phyloP scores from a whole-genome alignment of 108 stramenopile species.

The Skeletonema grethae region DNA sequence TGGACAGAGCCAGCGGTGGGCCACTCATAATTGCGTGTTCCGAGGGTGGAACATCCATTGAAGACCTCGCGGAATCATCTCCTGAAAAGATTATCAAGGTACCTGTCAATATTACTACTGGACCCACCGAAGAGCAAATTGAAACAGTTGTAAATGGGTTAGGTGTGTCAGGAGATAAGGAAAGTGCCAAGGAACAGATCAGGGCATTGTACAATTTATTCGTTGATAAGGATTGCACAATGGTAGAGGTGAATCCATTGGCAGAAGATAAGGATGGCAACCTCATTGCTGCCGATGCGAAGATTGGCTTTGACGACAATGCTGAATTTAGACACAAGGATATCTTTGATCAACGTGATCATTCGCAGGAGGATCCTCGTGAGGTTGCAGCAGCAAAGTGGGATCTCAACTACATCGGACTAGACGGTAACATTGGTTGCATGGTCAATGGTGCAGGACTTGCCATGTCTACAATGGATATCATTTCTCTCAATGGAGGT shows the following conservation, averaged over 20 bases:
- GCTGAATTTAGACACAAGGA: conserved; percentile 83
- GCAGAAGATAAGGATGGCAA: conserved; percentile 74
- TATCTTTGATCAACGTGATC: conserved; percentile 78
- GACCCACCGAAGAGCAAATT: conserved; percentile 69
- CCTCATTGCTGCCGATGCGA: conserved; percentile 87
- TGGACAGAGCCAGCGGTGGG: conserved; percentile 84
- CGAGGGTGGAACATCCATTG: conserved; percentile 83
- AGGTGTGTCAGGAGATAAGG: conserved; percentile 55
- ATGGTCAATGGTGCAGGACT: conserved; percentile 98
- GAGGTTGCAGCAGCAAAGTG: conserved; percentile 83
- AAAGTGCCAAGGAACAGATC: conserved; percentile 52
- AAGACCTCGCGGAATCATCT: conserved; percentile 79
- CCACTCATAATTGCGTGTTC: conserved; percentile 81
- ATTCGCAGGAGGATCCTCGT: conserved; percentile 85
- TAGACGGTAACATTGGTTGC: conserved; percentile 96
- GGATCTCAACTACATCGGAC: conserved; percentile 97
- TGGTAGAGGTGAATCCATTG: conserved; percentile 93
- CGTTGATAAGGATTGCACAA: conserved; percentile 77
- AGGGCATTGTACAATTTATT: conserved; percentile 85
- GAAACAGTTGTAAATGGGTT: conserved; percentile 60
- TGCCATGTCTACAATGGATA: conserved; percentile 97
- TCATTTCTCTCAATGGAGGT: conserved; percentile 93
- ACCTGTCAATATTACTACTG: conserved; percentile 79
- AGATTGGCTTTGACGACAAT: conserved; percentile 93
- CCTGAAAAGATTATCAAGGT: conserved; percentile 77